These are phyloP conservation scores for Sporothrix brunneoviolacea DNA, from an alignment of 2,329 filamentous ascomycete genomes.

Conservation along the genomic window DNA sequence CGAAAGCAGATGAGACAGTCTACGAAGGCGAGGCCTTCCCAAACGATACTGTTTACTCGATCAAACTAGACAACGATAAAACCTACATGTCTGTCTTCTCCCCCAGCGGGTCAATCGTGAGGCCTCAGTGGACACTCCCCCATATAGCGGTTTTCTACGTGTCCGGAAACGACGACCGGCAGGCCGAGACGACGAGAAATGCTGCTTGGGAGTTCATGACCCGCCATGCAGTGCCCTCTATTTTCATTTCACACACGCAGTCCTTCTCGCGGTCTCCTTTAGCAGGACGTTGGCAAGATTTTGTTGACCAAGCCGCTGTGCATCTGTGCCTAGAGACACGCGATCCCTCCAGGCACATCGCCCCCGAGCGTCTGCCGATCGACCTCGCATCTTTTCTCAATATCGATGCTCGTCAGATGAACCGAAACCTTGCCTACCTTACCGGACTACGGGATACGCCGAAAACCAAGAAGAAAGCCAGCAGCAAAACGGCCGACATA, in stretches of 20 bases:
- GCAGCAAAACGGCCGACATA: neutral
- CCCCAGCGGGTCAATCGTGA: constrained; percentile 32
- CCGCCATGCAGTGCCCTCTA: constrained; percentile 39
- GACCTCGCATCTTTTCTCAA: constrained; percentile 43
- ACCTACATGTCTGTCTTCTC: constrained; percentile 30
- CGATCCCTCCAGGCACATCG: constrained; percentile 29
- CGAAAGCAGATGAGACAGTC: constrained; percentile 30
- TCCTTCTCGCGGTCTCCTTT: constrained; percentile 28
- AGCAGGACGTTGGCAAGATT: constrained; percentile 28
- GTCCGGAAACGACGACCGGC: constrained; percentile 35
- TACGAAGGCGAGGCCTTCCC: constrained; percentile 21
- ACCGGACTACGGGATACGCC: constrained; percentile 30
- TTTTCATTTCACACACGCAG: constrained; percentile 41
- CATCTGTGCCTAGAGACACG: constrained; percentile 42
- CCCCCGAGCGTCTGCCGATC: constrained; percentile 39
- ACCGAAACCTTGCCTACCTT: constrained; percentile 45
- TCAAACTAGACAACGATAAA: constrained; percentile 35
- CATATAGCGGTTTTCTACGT: constrained; percentile 45
- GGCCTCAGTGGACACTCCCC: constrained; percentile 40
- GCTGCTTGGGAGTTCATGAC: constrained; percentile 41
- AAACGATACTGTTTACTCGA: constrained; percentile 28
- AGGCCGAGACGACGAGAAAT: constrained; percentile 32
- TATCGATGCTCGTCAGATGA: constrained; percentile 47
- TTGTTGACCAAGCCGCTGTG: constrained; percentile 36
- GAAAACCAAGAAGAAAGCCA: neutral